Evolutionary conservation across 371 early-diverging fungal genomes (phyloP), one percentile per base, ranked within the genome.

Genomic region (Actinomortierella ambigua): DNA sequence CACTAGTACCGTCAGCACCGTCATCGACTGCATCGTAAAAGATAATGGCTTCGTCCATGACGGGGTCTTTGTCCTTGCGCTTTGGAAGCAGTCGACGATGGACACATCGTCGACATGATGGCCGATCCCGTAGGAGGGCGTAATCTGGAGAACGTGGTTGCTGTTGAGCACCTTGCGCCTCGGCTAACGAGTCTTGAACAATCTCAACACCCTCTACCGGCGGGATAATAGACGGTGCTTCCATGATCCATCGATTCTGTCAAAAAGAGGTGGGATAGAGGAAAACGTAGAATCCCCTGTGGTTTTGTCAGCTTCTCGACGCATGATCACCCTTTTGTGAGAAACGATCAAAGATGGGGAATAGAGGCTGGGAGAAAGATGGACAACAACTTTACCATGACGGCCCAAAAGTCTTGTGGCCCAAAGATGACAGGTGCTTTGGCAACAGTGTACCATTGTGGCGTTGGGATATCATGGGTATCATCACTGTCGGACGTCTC

Each of bases 161-260:
- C 23, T 39, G 27, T 9, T 5, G 26, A 24, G 6, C 41, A 53
- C 17, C 27, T 22, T 55, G 51, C 40, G 18, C 34, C 14, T 22
- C 27, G 17, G 27, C 42, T 17, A 23, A 5, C 39, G 4, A 15
- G 24, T 78, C 77, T n/a, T 64, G 51, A 5, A 81, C 39, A 39
- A 89, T 81, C 15, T 85, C 83, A 2, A 87, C 85, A 34, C 76
- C 79, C 47, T 84, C 78, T 18, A 91, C 65, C 0, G 92, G 92
- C 8, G 92, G 92, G 26, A 90, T 89, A n/a, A 87, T 77, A 34
- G 78, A 71, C 28, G 89, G 84, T 2, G 90, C 87, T 34, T 88
- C 87, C 7, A 56, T 39, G n/a, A 86, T 85, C 92, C 92, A 91
- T 24, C 83, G 84, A 49, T 77, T 79, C 83, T 88, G 40, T 24